These are phyloP conservation scores for Euptelea pleiosperma DNA, from an alignment of 164 flowering plant genomes.

Conservation along the genomic window DNA sequence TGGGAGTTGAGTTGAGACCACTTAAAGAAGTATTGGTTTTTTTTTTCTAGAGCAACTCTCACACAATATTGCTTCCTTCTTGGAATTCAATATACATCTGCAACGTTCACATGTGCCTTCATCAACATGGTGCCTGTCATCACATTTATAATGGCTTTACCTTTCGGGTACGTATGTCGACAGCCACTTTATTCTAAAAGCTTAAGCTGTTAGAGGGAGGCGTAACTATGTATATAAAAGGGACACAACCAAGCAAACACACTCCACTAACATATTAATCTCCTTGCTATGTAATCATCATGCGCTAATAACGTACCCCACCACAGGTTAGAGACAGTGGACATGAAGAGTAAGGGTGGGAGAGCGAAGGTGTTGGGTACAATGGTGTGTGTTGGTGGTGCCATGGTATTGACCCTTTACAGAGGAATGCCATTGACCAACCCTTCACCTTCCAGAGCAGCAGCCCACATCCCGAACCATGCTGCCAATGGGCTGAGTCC, in stretches of 20 bases:
- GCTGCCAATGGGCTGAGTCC: conserved; percentile 6
- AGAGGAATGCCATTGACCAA: conserved; percentile 51
- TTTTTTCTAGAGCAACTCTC: conserved; percentile 58
- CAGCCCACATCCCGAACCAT: conserved; percentile 10
- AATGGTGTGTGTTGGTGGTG: conserved; percentile 56
- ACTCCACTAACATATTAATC: no score
- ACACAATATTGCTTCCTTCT: conserved; percentile 66
- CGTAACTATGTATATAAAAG: no score
- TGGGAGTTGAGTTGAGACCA: no score
- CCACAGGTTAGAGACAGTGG: conserved; percentile 62
- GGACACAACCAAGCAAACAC: no score
- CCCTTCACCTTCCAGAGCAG: conserved; percentile 14
- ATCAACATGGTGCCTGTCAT: conserved; percentile 71
- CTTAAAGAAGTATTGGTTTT: no score
- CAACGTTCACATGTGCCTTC: conserved; percentile 77
- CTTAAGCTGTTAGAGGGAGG: no score
- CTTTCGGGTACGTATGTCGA: conserved; percentile 58
- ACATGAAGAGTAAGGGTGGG: conserved; percentile 53
- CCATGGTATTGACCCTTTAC: conserved; percentile 62
- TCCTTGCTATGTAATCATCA: no score
- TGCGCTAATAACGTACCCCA: no score
- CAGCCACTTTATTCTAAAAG: no score
- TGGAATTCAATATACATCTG: conserved; percentile 74
- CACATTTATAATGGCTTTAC: conserved; percentile 75
- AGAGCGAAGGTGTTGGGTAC: conserved; percentile 68